phyloP scores from a whole-genome alignment of 352 stramenopile genomes.

The Phytophthora agathidicida region DNA sequence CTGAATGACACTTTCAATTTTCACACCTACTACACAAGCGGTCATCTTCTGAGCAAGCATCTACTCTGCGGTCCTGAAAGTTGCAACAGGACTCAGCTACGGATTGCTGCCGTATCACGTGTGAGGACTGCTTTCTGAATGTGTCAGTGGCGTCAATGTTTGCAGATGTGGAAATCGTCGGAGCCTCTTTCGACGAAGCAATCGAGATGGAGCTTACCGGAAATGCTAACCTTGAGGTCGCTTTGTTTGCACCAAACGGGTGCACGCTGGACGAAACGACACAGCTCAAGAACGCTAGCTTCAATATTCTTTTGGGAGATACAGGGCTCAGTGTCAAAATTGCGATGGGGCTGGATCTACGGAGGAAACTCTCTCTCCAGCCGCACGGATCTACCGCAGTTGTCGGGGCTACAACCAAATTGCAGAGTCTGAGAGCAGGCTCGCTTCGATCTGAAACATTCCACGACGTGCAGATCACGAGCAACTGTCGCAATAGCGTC shows the following conservation, averaged over 20 bases:
- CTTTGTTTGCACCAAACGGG: slow-evolving; percentile 27
- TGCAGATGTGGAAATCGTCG: slow-evolving; percentile 22
- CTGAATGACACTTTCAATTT: too few relatives aligned
- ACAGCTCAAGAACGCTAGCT: slow-evolving; percentile 30
- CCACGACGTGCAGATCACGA: slow-evolving; percentile 22
- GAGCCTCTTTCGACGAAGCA: slow-evolving; percentile 11
- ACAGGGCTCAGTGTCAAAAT: slow-evolving; percentile 30
- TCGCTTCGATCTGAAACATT: slow-evolving; percentile 25
- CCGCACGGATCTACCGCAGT: slow-evolving; percentile 23
- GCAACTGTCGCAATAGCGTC: too few relatives aligned
- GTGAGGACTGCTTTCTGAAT: slow-evolving; percentile 36
- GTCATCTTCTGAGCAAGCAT: too few relatives aligned
- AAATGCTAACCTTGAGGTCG: slow-evolving; percentile 28
- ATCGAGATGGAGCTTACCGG: slow-evolving; percentile 28
- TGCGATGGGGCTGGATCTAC: slow-evolving; percentile 23
- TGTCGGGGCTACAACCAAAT: slow-evolving; percentile 9
- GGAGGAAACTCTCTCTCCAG: slow-evolving; percentile 26
- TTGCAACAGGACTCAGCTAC: too few relatives aligned
- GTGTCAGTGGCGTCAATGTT: slow-evolving; percentile 29
- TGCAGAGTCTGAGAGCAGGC: slow-evolving; percentile 21
- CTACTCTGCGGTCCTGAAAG: too few relatives aligned
- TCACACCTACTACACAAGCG: too few relatives aligned
- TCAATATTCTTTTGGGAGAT: slow-evolving; percentile 19
- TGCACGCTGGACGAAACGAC: slow-evolving; percentile 26
- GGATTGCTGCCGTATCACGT: slow-evolving; percentile 29